phyloP scores from a whole-genome alignment of 805 yeast genomes.

The Martiniozyma abietophila region DNA sequence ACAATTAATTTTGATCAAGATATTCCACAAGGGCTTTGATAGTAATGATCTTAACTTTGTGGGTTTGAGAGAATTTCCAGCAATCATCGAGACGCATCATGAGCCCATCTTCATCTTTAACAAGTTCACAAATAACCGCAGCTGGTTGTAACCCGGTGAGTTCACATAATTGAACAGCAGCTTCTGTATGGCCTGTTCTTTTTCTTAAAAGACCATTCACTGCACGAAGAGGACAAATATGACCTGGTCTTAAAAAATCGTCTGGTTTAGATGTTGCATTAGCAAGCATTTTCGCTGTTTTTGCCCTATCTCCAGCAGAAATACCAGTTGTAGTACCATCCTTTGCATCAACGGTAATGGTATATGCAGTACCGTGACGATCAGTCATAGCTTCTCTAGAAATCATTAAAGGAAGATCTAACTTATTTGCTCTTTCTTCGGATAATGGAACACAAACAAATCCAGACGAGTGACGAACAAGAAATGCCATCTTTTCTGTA shows the following conservation, averaged over 20 bases:
- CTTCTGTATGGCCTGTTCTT: conserved; percentile 96
- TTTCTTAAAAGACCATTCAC: conserved; percentile 69
- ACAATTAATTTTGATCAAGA: conserved; percentile 26
- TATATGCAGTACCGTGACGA: conserved; percentile 95
- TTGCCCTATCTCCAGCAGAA: conserved; percentile 86
- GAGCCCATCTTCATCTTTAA: conserved; percentile 83
- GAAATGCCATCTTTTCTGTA: conserved; percentile 84
- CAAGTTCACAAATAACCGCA: conserved; percentile 89
- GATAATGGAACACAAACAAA: conserved; percentile 89
- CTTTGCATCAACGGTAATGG: conserved; percentile 78
- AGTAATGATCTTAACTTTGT: conserved; percentile 61
- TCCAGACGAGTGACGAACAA: conserved; percentile 82
- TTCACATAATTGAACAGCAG: conserved; percentile 79
- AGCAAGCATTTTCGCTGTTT: conserved; percentile 70
- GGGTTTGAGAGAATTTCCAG: conserved; percentile 51
- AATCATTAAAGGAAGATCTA: conserved; percentile 75
- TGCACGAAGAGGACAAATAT: conserved; percentile 86
- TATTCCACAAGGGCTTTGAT: conserved; percentile 64
- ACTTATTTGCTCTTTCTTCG: conserved; percentile 64
- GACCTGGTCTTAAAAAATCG: conserved; percentile 89
- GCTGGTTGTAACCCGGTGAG: conserved; percentile 76
- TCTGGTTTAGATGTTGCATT: conserved; percentile 42
- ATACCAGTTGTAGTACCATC: conserved; percentile 96
- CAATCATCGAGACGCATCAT: conserved; percentile 95
- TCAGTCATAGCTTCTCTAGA: conserved; percentile 43